Percentiles rank a stretch among this genome's conserved stretches.
phyloP scores from a whole-genome alignment of 169 alveolate genomes.

The Toxoplasma gondii region DNA sequence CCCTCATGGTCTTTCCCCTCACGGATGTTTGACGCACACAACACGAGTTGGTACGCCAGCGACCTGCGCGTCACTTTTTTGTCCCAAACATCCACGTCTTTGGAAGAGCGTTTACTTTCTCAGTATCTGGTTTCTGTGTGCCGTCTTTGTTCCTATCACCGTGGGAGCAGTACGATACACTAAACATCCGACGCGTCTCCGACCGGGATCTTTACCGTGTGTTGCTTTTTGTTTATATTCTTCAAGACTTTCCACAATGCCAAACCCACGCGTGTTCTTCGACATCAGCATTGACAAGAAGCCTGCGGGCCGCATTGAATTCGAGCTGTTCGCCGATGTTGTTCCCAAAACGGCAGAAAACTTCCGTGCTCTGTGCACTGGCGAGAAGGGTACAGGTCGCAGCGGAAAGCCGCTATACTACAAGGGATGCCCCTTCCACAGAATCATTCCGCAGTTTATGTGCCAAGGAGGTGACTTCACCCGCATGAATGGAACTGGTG shows the following conservation, averaged over 20 bases:
- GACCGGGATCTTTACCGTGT: background rate
- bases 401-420: slow-evolving; percentile 88
- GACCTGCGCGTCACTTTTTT: background rate
- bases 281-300: slow-evolving; percentile 87
- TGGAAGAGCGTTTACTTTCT: background rate
- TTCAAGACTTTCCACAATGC: slow-evolving; percentile 59
- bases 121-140: background rate
- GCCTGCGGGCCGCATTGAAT: slow-evolving; percentile 89
- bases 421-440: slow-evolving; percentile 92
- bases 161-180: background rate
- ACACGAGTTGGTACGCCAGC: background rate
- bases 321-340: slow-evolving; percentile 94
- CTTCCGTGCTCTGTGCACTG: slow-evolving; percentile 98
- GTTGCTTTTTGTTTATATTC: background rate
- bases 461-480: slow-evolving; percentile 99
- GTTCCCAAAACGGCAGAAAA: slow-evolving; percentile 99
- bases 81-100: background rate
- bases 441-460: slow-evolving; percentile 97
- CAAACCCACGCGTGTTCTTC: slow-evolving; percentile 91
- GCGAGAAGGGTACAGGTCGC: slow-evolving; percentile 86
- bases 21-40: slow-evolving; percentile 7
- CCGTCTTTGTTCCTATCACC: background rate
- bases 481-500: slow-evolving; percentile 90
- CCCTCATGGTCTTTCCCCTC: slow-evolving; percentile 20
- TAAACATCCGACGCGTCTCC: background rate